Evolutionary conservation across 805 yeast species (phyloP), one percentile per base, ranked within the genome.

Genomic region (Yamadazyma paraphyllophila): DNA sequence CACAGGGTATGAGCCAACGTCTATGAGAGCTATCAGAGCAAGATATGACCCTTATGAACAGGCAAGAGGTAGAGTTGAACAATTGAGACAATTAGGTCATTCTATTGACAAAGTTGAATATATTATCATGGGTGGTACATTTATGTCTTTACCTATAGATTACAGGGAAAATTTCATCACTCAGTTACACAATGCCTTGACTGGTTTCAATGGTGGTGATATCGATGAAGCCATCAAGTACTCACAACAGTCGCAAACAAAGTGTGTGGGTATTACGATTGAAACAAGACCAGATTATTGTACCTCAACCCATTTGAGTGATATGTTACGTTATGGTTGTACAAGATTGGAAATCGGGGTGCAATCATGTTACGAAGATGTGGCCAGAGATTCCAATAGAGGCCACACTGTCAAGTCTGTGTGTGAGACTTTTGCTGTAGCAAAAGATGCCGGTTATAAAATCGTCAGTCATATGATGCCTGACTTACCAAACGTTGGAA

Each of bases 381-480:
- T 94, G 32, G 99, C 99, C 13, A 77, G 99, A 62, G 99, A 94
- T 65, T 90, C 99, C 3, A 94, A 94, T 63, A 81, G 99, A 67
- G 99, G 99, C 2, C 99, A 94, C 61, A 94, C 99, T 0, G 99
- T 94, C 16, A 85, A 84, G 63, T 82, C 98, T 1, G 99, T 94
- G 8, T 88, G 97, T 66, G 96, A 92, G 61, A 94, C 98, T 0
- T 94, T 94, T 71, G 88, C 88, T 1, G 81, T 86, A 38, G 96
- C 98, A n/a, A 94, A 94, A 63, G 99, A 94, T 66, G 92, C 99
- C 1, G 99, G 99, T 11, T 94, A 91, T 67, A 94, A 94, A 63
- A 96, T 94, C 44, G 99, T 94, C 17, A 83, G 96, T 53, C 99
- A 94, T 69, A 94, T 94, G 99, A 94, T 94, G 99, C 99, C 99